Evolutionary conservation across 257 asterid genomes (phyloP).

Genomic region (Przewalskia tangutica): DNA sequence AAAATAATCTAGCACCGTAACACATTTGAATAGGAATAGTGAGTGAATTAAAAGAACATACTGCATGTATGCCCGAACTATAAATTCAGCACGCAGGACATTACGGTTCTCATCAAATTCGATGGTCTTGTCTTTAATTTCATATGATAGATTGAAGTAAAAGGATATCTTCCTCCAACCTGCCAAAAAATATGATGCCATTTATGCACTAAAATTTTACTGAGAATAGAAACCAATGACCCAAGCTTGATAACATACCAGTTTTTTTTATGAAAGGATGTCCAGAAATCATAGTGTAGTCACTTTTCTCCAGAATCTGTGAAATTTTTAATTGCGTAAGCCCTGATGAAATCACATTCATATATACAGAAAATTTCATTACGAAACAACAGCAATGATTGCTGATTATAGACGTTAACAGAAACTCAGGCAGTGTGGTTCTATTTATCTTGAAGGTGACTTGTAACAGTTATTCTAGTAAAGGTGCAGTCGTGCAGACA

Average conservation of each 20-base stretch:
- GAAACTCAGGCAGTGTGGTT: neutral
- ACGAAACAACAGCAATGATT: neutral
- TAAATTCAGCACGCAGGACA: constrained; percentile 88
- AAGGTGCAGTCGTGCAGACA: neutral
- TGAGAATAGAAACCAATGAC: constrained; percentile 2
- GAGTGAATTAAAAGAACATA: constrained; percentile 25
- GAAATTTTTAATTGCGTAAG: constrained; percentile 5
- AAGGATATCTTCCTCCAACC: constrained; percentile 99
- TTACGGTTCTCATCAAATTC: constrained; percentile 81
- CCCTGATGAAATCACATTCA: neutral
- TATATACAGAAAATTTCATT: neutral
- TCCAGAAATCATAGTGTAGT: constrained; percentile 74
- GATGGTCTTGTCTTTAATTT: constrained; percentile 89
- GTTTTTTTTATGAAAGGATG: constrained; percentile 63
- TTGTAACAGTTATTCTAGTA: neutral
- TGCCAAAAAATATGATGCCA: neutral
- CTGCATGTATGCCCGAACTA: constrained; percentile 91
- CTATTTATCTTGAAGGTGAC: constrained; percentile 2
- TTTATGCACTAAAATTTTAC: neutral
- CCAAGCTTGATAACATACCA: constrained; percentile 29
- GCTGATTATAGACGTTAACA: neutral
- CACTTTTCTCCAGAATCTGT: constrained; percentile 88
- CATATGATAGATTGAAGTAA: constrained; percentile 89
- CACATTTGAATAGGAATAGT: neutral
- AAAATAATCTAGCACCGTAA: neutral